phyloP scores from a whole-genome alignment of 2,329 filamentous ascomycete species.

The Paracorniculantispora psalliotae region DNA sequence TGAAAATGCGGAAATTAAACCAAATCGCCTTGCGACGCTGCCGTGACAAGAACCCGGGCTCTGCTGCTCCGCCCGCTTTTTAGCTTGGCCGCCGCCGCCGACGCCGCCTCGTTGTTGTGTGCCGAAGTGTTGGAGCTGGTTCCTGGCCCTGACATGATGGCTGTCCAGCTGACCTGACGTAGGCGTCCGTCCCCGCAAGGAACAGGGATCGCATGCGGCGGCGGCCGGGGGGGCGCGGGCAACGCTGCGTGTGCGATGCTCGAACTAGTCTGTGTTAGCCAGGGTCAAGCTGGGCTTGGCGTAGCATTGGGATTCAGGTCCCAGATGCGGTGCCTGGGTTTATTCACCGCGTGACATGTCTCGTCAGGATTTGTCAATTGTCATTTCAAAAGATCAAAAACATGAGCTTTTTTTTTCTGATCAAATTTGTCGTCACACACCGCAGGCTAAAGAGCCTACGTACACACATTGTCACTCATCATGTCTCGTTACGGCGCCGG shows the following conservation, averaged over 20 bases:
- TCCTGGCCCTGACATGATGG: slow-evolving; percentile 14
- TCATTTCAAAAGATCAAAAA: not conserved
- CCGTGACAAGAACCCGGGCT: not conserved
- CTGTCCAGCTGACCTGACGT: slow-evolving; percentile 12
- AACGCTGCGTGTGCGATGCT: not conserved
- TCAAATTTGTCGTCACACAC: not conserved
- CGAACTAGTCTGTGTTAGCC: too few relatives aligned
- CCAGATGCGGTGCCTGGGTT: not conserved
- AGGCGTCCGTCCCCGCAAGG: not conserved
- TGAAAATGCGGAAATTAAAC: not conserved
- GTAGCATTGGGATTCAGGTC: not conserved
- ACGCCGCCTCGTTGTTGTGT: too few relatives aligned
- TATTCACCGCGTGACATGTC: not conserved
- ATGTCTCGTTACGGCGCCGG: not conserved
- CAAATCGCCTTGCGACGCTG: not conserved
- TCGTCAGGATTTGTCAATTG: not conserved
- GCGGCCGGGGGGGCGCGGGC: not conserved
- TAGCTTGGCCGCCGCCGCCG: not conserved
- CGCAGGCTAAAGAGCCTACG: not conserved
- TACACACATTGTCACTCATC: too few relatives aligned
- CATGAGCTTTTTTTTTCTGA: too few relatives aligned
- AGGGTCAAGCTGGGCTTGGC: not conserved
- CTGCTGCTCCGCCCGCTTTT: not conserved
- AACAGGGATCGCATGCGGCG: not conserved
- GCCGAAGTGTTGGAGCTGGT: too few relatives aligned